Conservation (phyloP, 306 rosid species). For the Benincasa hispida region DNA sequence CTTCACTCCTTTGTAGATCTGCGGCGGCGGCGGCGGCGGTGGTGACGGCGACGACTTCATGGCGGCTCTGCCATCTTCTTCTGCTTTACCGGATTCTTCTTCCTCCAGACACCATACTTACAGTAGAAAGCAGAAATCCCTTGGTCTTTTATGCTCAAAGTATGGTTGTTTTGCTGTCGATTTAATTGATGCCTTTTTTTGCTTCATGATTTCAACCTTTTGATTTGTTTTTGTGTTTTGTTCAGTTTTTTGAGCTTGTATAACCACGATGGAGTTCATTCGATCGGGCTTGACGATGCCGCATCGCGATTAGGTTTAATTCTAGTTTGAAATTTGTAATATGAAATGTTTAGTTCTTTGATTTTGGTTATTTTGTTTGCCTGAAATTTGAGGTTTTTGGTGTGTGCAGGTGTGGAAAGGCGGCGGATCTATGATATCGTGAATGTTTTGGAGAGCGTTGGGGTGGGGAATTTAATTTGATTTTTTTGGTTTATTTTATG, state of each 20-base stretch:
- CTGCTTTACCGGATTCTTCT: constrained; percentile 19
- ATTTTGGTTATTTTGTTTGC: neutral
- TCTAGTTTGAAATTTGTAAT: neutral
- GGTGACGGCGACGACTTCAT: constrained; percentile 14
- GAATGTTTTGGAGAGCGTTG: constrained; percentile 79
- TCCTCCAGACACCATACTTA: constrained; percentile 32
- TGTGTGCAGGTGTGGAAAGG: constrained; percentile 62
- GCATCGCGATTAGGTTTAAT: constrained; percentile 55
- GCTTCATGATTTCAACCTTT: neutral
- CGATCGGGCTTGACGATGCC: constrained; percentile 86
- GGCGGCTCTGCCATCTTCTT: constrained; percentile 28
- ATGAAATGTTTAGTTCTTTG: neutral
- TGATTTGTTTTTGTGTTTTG: neutral
- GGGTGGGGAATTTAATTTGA: constrained; percentile 25
- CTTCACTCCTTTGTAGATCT: neutral
- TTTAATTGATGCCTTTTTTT: neutral
- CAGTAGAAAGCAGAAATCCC: constrained; percentile 53
- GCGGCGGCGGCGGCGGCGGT: neutral
- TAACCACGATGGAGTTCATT: constrained; percentile 44
- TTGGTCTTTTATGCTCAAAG: constrained; percentile 58
- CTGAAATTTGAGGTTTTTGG: neutral
- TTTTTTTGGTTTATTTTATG: neutral
- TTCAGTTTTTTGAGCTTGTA: constrained; percentile 64
- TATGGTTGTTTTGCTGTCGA: neutral
- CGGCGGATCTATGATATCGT: constrained; percentile 93